Percentiles rank a stretch among this genome's conserved stretches.
phyloP scores from a whole-genome alignment of 2,329 filamentous ascomycete species.

The Ophiostoma sp. region DNA sequence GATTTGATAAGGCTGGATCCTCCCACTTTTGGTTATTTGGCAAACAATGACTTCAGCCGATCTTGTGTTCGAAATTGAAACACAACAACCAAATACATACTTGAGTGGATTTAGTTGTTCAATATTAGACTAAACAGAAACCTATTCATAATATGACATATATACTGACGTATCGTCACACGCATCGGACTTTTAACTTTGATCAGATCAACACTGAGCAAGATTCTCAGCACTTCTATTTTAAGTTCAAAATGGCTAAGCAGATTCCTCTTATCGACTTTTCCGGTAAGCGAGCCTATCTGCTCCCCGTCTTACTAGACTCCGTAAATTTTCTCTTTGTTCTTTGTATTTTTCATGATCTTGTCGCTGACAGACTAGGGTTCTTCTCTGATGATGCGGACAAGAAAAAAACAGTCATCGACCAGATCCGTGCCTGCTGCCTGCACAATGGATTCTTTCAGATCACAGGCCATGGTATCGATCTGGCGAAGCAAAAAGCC shows the following conservation, averaged over 20 bases:
- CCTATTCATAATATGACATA: too few relatives aligned
- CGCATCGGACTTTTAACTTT: too few relatives aligned
- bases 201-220: too few relatives aligned
- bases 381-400: slow-evolving; percentile 22
- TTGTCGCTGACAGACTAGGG: slow-evolving; percentile 10
- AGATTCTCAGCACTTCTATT: too few relatives aligned
- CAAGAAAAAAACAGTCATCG: slow-evolving; percentile 21
- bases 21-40: slow-evolving; percentile 4
- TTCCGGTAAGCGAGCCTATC: slow-evolving; percentile 20
- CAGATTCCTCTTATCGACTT: slow-evolving; percentile 26
- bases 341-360: too few relatives aligned
- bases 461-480: slow-evolving; percentile 45
- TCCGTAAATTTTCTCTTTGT: not conserved
- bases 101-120: too few relatives aligned
- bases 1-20: not conserved
- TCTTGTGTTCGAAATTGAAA: not conserved
- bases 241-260: slow-evolving; percentile 15
- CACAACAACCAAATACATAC: too few relatives aligned
- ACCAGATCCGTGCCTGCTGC: slow-evolving; percentile 37
- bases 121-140: too few relatives aligned
- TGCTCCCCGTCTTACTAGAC: not conserved
- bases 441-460: slow-evolving; percentile 50
- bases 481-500: slow-evolving; percentile 37
- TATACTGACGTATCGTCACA: too few relatives aligned
- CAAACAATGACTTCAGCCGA: not conserved